Base-by-base conservation (phyloP, 768 basidiomycete species). In the Podaxis carcinomalis region DNA sequence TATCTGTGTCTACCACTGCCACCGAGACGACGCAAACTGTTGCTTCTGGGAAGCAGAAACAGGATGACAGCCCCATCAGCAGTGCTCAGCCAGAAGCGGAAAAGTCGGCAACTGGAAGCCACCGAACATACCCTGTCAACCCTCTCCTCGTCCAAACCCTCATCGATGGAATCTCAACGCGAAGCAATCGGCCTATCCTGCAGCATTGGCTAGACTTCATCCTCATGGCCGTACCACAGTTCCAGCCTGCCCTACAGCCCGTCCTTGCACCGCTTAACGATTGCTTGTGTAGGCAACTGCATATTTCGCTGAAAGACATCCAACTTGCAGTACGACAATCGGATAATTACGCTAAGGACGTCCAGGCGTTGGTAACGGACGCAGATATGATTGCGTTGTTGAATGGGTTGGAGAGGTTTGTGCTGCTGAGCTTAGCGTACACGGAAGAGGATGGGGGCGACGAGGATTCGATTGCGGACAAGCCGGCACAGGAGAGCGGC, bases 131-230 rank as follows among this genome's bases (percentile, higher is more conserved):
- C 66, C 74, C 82, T 9, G 72, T 90, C 53, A 91, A 89, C 67
- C 83, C 90, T 0, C 80, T 93, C 46, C 73, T 97, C 27, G 80
- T 89, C 0, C 90, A 90, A 65, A 87, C 89, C 0, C 77, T 98
- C 21, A 77, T 89, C 16, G 92, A 96, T 68, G 96, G 92, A 2
- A 85, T 98, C 51, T 77, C 87, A 10, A 71, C 78, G 4, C 75
- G 80, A 9, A 73, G 81, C 32, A 97, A 96, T 73, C 84, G 88
- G 28, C 81, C 93, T 1, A 82, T 96, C 25, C 72, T 96, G 32
- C 95, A 97, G 68, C 93, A 97, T 67, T 98, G 96, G 96, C 80
- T 98, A 27, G 96, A 98, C 70, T 98, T 99, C 70, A 81, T 98
- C 62, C 81, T 96, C 57, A 92, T 92, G 87, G 92, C 93, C 0